Conservation (phyloP, 495 filamentous ascomycete species). For the Acidomyces sp. region DNA sequence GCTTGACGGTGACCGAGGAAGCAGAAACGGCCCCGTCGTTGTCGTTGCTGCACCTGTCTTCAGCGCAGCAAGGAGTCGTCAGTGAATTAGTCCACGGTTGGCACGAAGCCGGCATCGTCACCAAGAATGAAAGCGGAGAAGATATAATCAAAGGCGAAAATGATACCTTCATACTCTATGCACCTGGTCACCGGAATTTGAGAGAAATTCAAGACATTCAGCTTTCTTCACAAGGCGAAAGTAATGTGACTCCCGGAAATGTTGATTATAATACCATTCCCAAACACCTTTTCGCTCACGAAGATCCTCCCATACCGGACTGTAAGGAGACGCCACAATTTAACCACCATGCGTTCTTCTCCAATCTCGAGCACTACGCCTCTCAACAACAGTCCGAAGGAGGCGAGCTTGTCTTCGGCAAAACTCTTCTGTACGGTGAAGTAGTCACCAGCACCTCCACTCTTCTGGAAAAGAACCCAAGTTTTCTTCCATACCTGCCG, state of each 20-base stretch:
- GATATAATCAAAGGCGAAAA: slow-evolving; percentile 74
- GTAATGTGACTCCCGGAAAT: slow-evolving; percentile 42
- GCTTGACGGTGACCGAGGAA: slow-evolving; percentile 59
- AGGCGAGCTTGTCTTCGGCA: slow-evolving; percentile 58
- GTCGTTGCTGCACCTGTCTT: slow-evolving; percentile 74
- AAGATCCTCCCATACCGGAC: slow-evolving; percentile 53
- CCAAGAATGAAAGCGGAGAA: slow-evolving; percentile 36
- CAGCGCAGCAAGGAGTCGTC: slow-evolving; percentile 48
- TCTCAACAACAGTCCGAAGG: slow-evolving; percentile 35
- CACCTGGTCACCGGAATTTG: slow-evolving; percentile 39
- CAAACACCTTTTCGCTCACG: slow-evolving; percentile 61
- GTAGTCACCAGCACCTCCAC: slow-evolving; percentile 91
- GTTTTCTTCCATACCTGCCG: slow-evolving; percentile 61
- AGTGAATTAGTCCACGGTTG: slow-evolving; percentile 53
- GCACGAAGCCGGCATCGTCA: slow-evolving; percentile 50
- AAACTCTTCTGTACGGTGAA: slow-evolving; percentile 73
- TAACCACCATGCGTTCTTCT: slow-evolving; percentile 69
- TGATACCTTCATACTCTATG: slow-evolving; percentile 61
- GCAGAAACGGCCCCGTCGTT: slow-evolving; percentile 62
- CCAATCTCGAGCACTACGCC: slow-evolving; percentile 56
- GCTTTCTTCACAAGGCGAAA: slow-evolving; percentile 23
- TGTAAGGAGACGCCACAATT: slow-evolving; percentile 75
- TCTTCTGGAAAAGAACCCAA: slow-evolving; percentile 85
- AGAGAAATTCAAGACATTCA: slow-evolving; percentile 49
- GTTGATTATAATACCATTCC: slow-evolving; percentile 57